Percentiles rank a stretch among this genome's conserved stretches.
These are phyloP conservation scores for Hirschfeldia incana DNA, from an alignment of 345 rosid species.

Conservation along the genomic window DNA sequence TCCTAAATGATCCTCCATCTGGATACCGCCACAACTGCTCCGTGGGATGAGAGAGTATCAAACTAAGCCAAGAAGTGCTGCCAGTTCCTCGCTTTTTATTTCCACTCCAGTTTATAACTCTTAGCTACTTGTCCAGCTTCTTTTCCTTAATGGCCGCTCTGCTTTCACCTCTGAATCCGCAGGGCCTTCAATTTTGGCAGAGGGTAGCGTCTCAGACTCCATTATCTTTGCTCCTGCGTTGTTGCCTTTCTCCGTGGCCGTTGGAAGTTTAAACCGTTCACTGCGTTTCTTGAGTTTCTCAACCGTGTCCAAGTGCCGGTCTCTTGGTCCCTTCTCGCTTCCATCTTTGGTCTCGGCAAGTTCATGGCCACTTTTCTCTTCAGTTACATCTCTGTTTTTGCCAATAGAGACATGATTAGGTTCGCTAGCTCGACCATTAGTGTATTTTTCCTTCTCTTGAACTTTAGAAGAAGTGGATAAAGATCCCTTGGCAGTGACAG, in stretches of 20 bases:
- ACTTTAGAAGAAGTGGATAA: constrained; percentile 58
- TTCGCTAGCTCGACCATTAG: constrained; percentile 45
- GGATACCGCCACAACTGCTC: constrained; percentile 12
- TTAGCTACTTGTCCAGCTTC: constrained; percentile 83
- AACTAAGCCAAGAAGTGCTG: neutral
- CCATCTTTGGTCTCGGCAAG: constrained; percentile 55
- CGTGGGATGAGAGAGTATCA: constrained; percentile 25
- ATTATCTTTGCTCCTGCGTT: constrained; percentile 50
- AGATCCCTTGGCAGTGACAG: constrained; percentile 48
- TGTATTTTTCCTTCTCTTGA: constrained; percentile 55
- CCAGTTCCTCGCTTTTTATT: constrained; percentile 22
- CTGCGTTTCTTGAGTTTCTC: constrained; percentile 98
- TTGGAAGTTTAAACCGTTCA: constrained; percentile 94
- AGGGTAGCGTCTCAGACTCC: constrained; percentile 60
- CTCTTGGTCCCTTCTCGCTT: constrained; percentile 56
- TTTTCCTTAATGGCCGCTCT: constrained; percentile 87
- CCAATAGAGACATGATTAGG: constrained; percentile 43
- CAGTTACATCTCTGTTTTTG: constrained; percentile 44
- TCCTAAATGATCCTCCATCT: constrained; percentile 21
- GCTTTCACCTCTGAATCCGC: constrained; percentile 71
- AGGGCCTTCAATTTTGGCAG: constrained; percentile 54
- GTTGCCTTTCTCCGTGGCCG: constrained; percentile 76
- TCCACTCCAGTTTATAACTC: constrained; percentile 17
- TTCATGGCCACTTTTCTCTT: constrained; percentile 50
- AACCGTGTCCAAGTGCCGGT: constrained; percentile 80